Conservation (phyloP, 768 basidiomycete species). For the Clitopilus hobsonii region DNA sequence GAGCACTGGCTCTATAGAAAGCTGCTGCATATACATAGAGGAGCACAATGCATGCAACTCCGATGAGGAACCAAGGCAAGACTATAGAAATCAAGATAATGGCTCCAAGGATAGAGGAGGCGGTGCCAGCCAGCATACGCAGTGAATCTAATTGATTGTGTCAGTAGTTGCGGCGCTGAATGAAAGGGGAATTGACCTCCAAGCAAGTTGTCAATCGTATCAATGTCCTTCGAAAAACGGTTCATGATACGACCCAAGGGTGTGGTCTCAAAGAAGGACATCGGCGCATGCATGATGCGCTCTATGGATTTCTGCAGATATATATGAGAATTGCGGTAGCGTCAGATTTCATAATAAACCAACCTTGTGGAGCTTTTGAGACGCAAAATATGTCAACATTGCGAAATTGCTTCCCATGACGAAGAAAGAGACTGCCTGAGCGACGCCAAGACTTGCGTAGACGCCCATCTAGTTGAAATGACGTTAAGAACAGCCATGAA, state of each 20-base stretch:
- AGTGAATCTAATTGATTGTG: conserved; percentile 47
- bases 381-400: conserved; percentile 73
- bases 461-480: conserved; percentile 60
- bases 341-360: conserved; percentile 8
- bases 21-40: conserved; percentile 67
- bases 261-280: conserved; percentile 90
- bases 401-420: conserved; percentile 63
- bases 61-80: conserved; percentile 82
- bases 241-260: conserved; percentile 64
- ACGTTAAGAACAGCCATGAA: not conserved
- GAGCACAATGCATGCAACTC: conserved; percentile 52
- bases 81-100: conserved; percentile 75
- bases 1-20: conserved; percentile 83
- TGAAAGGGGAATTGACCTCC: conserved; percentile 34
- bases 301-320: conserved; percentile 48
- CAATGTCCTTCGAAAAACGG: conserved; percentile 83
- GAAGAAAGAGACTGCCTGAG: conserved; percentile 66
- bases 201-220: conserved; percentile 74
- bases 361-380: conserved; percentile 59
- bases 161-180: not conserved
- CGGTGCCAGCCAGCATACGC: conserved; percentile 65
- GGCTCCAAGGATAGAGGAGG: conserved; percentile 65
- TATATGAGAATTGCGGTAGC: not conserved
- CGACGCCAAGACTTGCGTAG: conserved; percentile 69
- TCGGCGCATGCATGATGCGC: conserved; percentile 78